Evolutionary conservation across 2,329 filamentous ascomycete genomes (phyloP).

Genomic region (Arthrobotrys sinensis): DNA sequence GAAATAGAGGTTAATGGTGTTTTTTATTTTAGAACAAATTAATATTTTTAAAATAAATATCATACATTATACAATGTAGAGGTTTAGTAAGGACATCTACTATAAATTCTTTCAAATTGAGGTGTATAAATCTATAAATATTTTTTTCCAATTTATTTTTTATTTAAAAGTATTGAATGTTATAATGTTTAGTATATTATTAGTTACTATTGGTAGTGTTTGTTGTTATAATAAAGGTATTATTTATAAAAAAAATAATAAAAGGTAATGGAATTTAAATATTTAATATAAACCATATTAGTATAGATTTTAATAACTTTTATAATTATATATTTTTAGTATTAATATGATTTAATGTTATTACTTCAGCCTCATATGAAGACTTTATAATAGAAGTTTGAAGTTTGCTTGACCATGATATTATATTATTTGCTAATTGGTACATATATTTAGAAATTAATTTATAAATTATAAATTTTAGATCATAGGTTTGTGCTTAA

Average conservation of each 20-base stretch:
- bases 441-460: not conserved
- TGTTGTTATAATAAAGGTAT: too few species aligned
- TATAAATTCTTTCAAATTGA: too few species aligned
- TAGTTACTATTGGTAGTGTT: too few species aligned
- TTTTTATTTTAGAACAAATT: too few species aligned
- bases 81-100: not conserved
- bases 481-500: not conserved
- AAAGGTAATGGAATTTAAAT: too few species aligned
- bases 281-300: too few species aligned
- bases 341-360: constrained; percentile 2
- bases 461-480: not conserved
- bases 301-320: constrained; percentile 4
- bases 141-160: constrained; percentile 9
- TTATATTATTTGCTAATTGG: not conserved
- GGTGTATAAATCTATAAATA: not conserved
- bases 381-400: not conserved
- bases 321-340: constrained; percentile 1
- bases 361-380: too few species aligned
- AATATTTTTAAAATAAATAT: not conserved
- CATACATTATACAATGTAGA: not conserved
- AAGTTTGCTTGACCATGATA: not conserved
- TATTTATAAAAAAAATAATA: too few species aligned
- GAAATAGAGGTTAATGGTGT: too few species aligned
- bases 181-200: constrained; percentile 5
- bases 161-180: constrained; percentile 8